Evolutionary conservation across 1,284 basidiomycete genomes (phyloP).

Genomic region (Lignosus rhinocerotis): DNA sequence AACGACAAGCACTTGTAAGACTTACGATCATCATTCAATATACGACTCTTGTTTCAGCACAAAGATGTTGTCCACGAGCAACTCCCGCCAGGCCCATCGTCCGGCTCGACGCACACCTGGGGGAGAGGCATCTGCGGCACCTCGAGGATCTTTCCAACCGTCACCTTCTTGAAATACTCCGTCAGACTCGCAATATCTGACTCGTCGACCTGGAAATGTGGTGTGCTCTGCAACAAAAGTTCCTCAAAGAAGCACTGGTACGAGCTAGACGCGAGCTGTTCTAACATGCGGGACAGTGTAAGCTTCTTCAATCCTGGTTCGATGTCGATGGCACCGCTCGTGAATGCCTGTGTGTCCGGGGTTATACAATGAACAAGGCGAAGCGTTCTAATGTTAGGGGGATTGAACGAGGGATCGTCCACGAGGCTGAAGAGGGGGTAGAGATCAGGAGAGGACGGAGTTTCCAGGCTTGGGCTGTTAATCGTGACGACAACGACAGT

Average conservation of each 20-base stretch:
- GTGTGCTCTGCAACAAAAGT: not conserved
- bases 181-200: not conserved
- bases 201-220: not conserved
- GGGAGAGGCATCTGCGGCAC: not conserved
- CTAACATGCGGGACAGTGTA: not conserved
- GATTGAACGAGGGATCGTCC: not conserved
- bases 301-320: not conserved
- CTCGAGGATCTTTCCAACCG: not conserved
- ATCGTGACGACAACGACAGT: not conserved
- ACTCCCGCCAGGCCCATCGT: not conserved
- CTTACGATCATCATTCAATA: no score
- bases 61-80: not conserved
- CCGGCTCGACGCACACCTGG: not conserved
- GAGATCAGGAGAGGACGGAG: not conserved
- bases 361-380: not conserved
- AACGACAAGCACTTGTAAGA: no score
- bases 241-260: constrained; percentile 2
- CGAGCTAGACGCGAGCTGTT: not conserved
- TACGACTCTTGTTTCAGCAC: not conserved
- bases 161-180: not conserved
- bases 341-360: no score
- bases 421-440: not conserved
- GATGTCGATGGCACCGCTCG: not conserved
- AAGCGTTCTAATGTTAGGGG: not conserved
- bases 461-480: not conserved